These are phyloP conservation scores for Didymella segeticola DNA, from an alignment of 2,329 filamentous ascomycete species.

Conservation along the genomic window DNA sequence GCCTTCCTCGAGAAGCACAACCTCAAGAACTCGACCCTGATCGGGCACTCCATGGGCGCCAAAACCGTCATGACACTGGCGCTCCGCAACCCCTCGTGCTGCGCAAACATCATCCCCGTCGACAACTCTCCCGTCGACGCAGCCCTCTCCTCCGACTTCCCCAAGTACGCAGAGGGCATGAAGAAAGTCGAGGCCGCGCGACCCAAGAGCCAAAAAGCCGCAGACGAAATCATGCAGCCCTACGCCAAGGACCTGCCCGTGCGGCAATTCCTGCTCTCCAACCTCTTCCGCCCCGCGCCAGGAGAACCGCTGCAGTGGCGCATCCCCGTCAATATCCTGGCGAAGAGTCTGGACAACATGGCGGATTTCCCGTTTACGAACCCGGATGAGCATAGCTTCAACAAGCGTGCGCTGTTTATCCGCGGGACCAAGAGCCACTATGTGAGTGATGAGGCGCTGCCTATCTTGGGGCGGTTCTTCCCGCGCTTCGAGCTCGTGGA, in stretches of 20 bases:
- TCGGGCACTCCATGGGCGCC: slow-evolving; percentile 97
- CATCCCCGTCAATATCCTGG: slow-evolving; percentile 77
- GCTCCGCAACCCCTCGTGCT: slow-evolving; percentile 69
- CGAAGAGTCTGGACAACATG: slow-evolving; percentile 72
- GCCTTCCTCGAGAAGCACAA: slow-evolving; percentile 76
- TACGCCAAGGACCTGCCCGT: slow-evolving; percentile 79
- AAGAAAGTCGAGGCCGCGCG: slow-evolving; percentile 74
- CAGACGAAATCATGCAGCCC: slow-evolving; percentile 76
- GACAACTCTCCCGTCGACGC: slow-evolving; percentile 93
- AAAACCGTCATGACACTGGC: slow-evolving; percentile 92
- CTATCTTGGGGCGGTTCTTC: slow-evolving; percentile 83
- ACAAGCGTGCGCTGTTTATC: slow-evolving; percentile 81
- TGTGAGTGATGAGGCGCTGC: slow-evolving; percentile 79
- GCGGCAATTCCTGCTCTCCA: slow-evolving; percentile 90
- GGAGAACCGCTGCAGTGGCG: slow-evolving; percentile 72
- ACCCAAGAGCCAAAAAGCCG: slow-evolving; percentile 74
- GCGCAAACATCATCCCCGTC: slow-evolving; percentile 78
- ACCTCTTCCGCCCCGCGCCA: slow-evolving; percentile 67
- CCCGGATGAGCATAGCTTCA: slow-evolving; percentile 71
- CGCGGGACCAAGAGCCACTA: slow-evolving; percentile 79
- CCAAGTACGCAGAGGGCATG: slow-evolving; percentile 84
- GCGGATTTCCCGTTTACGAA: slow-evolving; percentile 88
- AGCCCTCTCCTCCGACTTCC: slow-evolving; percentile 75
- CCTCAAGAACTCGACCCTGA: slow-evolving; percentile 75
- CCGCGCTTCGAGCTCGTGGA: slow-evolving; percentile 76